phyloP scores from a whole-genome alignment of 1,284 basidiomycete species.

The Naganishia sp. region DNA sequence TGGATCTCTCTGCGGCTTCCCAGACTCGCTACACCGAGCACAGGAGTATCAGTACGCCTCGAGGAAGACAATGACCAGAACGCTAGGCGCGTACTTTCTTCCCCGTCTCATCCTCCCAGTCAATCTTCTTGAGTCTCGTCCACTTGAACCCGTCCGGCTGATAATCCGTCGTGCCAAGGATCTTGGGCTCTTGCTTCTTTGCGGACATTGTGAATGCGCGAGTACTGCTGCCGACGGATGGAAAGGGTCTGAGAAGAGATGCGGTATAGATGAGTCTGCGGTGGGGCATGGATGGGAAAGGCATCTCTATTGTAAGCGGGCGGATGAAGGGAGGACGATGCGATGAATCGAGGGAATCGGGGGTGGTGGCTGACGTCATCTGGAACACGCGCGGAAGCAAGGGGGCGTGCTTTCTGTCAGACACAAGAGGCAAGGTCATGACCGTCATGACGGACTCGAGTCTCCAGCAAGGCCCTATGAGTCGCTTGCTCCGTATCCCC shows the following conservation, averaged over 20 bases:
- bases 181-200: conserved; percentile 41
- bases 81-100: conserved; percentile 59
- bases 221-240: neutral
- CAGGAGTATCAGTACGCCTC: neutral
- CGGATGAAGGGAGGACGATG: neutral
- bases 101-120: conserved; percentile 72
- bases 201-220: conserved; percentile 28
- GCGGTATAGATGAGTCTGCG: neutral
- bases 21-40: conserved; percentile 65
- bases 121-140: conserved; percentile 57
- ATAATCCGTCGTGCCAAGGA: conserved; percentile 42
- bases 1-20: conserved; percentile 82
- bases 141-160: conserved; percentile 48
- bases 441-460: too few relatives aligned
- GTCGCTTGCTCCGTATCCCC: too few relatives aligned
- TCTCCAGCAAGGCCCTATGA: too few relatives aligned
- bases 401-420: neutral
- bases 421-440: too few relatives aligned
- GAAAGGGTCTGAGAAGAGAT: neutral
- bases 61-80: too few relatives aligned
- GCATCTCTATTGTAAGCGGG: neutral
- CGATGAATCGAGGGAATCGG: conserved; percentile 3
- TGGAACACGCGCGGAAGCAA: neutral
- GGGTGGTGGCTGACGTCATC: conserved; percentile 9
- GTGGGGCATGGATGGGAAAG: neutral